Conservation (phyloP, 495 filamentous ascomycete genomes). For the Cercophora sp. region DNA sequence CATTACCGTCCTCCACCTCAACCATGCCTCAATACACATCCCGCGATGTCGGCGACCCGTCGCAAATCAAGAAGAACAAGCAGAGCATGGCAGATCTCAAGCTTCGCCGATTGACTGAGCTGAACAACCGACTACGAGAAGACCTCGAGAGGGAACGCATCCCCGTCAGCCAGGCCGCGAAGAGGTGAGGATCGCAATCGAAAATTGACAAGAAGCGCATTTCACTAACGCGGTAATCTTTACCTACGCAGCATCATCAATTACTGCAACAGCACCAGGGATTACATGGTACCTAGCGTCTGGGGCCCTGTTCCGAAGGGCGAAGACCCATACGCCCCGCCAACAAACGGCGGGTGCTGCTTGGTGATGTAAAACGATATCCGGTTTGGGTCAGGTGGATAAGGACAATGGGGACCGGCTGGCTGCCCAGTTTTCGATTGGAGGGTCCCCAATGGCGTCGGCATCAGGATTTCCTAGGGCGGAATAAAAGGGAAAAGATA, state of each 20-base stretch:
- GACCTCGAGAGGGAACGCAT: slow-evolving; percentile 93
- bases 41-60: slow-evolving; percentile 56
- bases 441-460: slow-evolving; percentile 3
- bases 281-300: slow-evolving; percentile 97
- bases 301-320: slow-evolving; percentile 92
- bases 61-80: slow-evolving; percentile 89
- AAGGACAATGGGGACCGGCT: neutral
- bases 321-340: slow-evolving; percentile 95
- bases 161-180: slow-evolving; percentile 88
- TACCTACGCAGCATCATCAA: slow-evolving; percentile 72
- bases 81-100: slow-evolving; percentile 99
- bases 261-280: slow-evolving; percentile 93
- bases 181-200: slow-evolving; percentile 58
- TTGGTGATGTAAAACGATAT: slow-evolving; percentile 68
- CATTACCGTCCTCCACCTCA: slow-evolving; percentile 7
- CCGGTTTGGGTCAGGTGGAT: neutral
- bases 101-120: slow-evolving; percentile 88
- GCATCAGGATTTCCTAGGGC: neutral
- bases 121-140: slow-evolving; percentile 90
- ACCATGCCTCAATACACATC: slow-evolving; percentile 54
- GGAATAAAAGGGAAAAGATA: neutral
- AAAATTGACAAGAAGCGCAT: neutral
- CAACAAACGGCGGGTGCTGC: slow-evolving; percentile 87
- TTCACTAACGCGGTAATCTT: slow-evolving; percentile 11
- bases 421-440: neutral